Conservation (phyloP, 108 stramenopile genomes). For the Cyclotella distinguenda region DNA sequence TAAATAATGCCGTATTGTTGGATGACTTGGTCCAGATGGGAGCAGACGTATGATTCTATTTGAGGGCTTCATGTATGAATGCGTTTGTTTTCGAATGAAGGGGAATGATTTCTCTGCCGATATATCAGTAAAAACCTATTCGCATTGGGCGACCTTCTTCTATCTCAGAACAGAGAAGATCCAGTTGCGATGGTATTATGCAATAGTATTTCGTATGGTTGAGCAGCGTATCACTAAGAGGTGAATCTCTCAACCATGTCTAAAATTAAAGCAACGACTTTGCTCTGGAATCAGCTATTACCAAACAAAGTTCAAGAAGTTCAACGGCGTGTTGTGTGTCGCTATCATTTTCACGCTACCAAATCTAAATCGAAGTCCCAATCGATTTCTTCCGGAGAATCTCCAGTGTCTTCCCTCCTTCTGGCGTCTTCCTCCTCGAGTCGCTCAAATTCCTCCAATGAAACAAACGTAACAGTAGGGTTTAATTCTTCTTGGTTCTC, state of each 20-base stretch:
- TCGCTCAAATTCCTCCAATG: slow-evolving; percentile 60
- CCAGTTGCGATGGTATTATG: too few relatives aligned
- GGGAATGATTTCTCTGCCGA: neutral
- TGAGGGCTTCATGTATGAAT: neutral
- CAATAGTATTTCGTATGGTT: too few relatives aligned
- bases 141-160: too few relatives aligned
- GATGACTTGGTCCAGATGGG: slow-evolving; percentile 45
- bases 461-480: slow-evolving; percentile 48
- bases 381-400: slow-evolving; percentile 34
- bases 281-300: neutral
- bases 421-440: slow-evolving; percentile 40
- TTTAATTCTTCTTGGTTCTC: slow-evolving; percentile 32
- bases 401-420: slow-evolving; percentile 42
- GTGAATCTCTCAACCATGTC: too few relatives aligned
- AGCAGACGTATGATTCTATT: slow-evolving; percentile 38
- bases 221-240: too few relatives aligned
- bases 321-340: neutral
- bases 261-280: neutral
- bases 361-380: slow-evolving; percentile 91
- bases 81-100: neutral
- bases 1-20: slow-evolving; percentile 43
- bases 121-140: too few relatives aligned
- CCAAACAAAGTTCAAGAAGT: neutral
- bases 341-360: slow-evolving; percentile 48
- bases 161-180: too few relatives aligned